Percentiles rank a stretch among this genome's conserved stretches.
phyloP scores from a whole-genome alignment of 1,284 basidiomycete species.

The Xerocomus nothofagi region DNA sequence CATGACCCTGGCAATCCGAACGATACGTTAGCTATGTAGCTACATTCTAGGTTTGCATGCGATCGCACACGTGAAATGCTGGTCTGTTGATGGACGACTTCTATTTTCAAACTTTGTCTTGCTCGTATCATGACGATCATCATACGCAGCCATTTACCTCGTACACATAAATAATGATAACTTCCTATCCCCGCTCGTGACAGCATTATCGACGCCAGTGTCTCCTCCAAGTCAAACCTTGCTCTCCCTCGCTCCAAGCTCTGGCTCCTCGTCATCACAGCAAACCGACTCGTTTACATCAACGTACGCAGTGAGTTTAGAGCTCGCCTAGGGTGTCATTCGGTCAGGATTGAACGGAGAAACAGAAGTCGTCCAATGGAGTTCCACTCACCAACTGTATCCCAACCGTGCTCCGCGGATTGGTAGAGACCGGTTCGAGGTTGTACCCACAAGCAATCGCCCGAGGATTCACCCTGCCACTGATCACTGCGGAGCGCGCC shows the following conservation, averaged over 20 bases:
- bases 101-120: too few species aligned
- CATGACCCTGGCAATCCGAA: too few species aligned
- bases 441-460: not conserved
- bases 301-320: not conserved
- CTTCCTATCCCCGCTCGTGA: not conserved
- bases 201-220: not conserved
- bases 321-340: not conserved
- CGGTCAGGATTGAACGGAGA: too few species aligned
- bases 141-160: too few species aligned
- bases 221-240: not conserved
- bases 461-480: too few species aligned
- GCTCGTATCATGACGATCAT: not conserved
- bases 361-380: not conserved
- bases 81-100: too few species aligned
- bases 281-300: not conserved
- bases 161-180: not conserved
- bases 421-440: not conserved
- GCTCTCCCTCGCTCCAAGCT: not conserved
- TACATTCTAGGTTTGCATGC: too few species aligned
- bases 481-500: not conserved
- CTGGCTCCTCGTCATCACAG: not conserved
- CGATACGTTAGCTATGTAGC: too few species aligned
- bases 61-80: not conserved
- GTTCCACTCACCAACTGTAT: slow-evolving; percentile 1
- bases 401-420: not conserved